phyloP scores from a whole-genome alignment of 805 yeast species.

The Lachancea fermentati region DNA sequence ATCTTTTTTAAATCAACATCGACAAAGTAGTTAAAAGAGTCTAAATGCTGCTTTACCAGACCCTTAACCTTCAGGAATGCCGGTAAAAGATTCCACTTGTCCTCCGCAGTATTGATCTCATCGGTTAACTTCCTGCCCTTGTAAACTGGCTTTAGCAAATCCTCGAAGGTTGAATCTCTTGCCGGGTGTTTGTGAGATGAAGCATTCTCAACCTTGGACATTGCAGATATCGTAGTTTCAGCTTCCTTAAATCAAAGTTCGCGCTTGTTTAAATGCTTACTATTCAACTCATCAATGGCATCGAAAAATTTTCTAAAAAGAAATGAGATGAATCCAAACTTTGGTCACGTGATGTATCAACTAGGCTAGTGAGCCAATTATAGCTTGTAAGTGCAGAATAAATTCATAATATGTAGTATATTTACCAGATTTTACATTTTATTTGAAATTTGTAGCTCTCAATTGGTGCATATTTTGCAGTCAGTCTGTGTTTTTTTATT shows the following conservation, averaged over 20 bases:
- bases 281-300: background rate
- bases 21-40: conserved; percentile 95
- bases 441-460: no score
- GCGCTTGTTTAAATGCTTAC: background rate
- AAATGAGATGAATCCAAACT: background rate
- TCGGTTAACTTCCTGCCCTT: conserved; percentile 85
- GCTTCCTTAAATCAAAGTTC: background rate
- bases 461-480: no score
- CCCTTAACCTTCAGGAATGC: conserved; percentile 96
- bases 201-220: conserved; percentile 4
- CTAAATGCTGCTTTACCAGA: conserved; percentile 92
- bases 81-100: conserved; percentile 94
- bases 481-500: no score
- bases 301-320: background rate
- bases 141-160: conserved; percentile 71
- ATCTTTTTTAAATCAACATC: conserved; percentile 91
- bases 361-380: no score
- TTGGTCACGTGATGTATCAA: background rate
- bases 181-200: conserved; percentile 17
- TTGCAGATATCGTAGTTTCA: background rate
- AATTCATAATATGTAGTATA: no score
- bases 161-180: conserved; percentile 62
- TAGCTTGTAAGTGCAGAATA: no score
- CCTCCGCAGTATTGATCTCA: conserved; percentile 84
- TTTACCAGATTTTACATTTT: no score